Conservation (phyloP, 2,329 filamentous ascomycete species). For the Diaporthe sp. region DNA sequence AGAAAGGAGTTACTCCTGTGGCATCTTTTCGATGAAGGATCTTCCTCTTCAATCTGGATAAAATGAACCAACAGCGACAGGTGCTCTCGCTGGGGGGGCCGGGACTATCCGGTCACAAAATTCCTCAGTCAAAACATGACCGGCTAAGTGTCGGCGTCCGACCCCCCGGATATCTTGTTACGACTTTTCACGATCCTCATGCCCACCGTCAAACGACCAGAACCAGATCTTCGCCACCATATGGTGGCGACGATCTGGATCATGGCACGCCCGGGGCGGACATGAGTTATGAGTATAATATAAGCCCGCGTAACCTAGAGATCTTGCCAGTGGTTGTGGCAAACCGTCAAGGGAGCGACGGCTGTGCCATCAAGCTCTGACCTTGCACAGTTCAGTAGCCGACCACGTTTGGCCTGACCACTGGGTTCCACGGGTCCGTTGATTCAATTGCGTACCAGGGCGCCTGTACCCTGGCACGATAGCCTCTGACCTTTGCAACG, state of each 20-base stretch:
- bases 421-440: not conserved
- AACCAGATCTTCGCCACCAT: not conserved
- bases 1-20: not conserved
- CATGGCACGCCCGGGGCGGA: not conserved
- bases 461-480: not conserved
- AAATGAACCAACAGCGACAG: not conserved
- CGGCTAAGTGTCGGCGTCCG: constrained; percentile 23
- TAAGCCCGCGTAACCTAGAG: not conserved
- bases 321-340: not conserved
- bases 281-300: not conserved
- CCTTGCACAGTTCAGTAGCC: not conserved
- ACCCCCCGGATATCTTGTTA: not conserved
- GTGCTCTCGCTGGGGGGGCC: constrained; percentile 10
- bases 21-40: constrained; percentile 1
- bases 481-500: not conserved
- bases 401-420: not conserved
- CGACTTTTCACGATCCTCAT: not conserved
- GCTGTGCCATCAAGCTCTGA: constrained; percentile 1
- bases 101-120: not conserved
- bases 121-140: constrained; percentile 20
- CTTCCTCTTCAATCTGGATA: constrained; percentile 15
- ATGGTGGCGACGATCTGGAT: too few species aligned
- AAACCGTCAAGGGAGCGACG: constrained; percentile 22
- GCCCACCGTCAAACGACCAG: not conserved
- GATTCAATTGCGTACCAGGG: not conserved